These are phyloP conservation scores for Diplodia corticola DNA, from an alignment of 2,329 filamentous ascomycete species.

Conservation along the genomic window DNA sequence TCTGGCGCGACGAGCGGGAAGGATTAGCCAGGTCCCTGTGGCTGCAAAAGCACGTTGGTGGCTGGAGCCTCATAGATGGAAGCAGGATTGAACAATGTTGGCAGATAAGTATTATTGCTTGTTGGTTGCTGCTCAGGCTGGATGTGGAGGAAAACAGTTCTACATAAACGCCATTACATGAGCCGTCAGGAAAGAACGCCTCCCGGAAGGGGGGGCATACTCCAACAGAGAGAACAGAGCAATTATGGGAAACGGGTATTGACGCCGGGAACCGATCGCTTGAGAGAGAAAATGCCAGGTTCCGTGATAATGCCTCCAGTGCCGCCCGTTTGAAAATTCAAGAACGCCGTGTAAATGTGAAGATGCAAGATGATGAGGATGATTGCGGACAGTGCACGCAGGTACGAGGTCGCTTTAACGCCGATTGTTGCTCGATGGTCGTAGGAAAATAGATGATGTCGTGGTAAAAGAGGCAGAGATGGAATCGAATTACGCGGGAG, in stretches of 20 bases:
- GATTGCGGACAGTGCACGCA: conserved; percentile 7
- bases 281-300: conserved; percentile 19
- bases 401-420: conserved; percentile 15
- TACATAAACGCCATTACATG: conserved; percentile 18
- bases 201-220: background rate
- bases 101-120: conserved; percentile 17
- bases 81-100: background rate
- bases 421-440: conserved; percentile 14
- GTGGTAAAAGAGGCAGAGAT: background rate
- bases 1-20: background rate
- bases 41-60: background rate
- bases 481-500: conserved; percentile 8
- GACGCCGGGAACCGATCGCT: conserved; percentile 17
- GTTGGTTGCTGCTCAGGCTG: conserved; percentile 5
- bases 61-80: background rate
- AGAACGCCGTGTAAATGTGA: conserved; percentile 23
- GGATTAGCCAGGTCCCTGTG: background rate
- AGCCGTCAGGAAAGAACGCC: background rate
- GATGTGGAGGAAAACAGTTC: conserved; percentile 3
- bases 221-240: conserved; percentile 2
- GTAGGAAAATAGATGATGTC: conserved; percentile 7
- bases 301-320: conserved; percentile 20
- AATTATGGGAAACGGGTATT: conserved; percentile 21
- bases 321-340: conserved; percentile 12
- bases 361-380: conserved; percentile 14